Evolutionary conservation across 1,139 yeast genomes (phyloP), one percentile per base, ranked within the genome.

Genomic region (Geotrichum candidum): DNA sequence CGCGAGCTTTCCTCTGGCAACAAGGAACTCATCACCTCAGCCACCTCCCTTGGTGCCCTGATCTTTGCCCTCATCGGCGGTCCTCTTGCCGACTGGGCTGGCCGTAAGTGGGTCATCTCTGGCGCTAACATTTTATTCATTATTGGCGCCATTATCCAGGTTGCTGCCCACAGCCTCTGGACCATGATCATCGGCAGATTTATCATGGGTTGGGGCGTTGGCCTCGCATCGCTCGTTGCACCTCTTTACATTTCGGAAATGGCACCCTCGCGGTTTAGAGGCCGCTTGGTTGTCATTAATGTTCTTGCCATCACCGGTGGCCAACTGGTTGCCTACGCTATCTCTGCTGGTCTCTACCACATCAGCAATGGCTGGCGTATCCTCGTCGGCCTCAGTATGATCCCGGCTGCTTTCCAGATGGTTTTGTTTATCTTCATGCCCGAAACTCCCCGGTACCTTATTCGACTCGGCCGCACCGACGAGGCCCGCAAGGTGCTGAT

Each of bases 121-220:
- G 84, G 86, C 53, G 90, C 96, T 31, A 92, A 91, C 70, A 73
- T 87, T 6, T 77, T 92, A 69, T 90, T 94, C 71, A 78, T 91
- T 23, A 78, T 87, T 48, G 99, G 98, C 61, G 90, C 96, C 29
- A 82, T 84, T 56, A 78, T 91, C 66, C 98, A 92, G 76, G 83
- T 92, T 63, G 89, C 86, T 27, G 84, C 97, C 3, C 82, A 84
- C 61, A 79, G 86, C 2, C 87, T 90, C 59, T 90, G 97, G 96
- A 85, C 88, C 54, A 92, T 94, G 97, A 86, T 90, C 67, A 85
- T 78, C 10, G 99, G 98, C 51, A 82, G 98, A 73, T 87, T 92
- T 68, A 79, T 92, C 58, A 88, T 92, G 86, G 99, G 99, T 27
- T 88, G 89, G 77, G 99, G 96, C 68, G 97, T 92, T 31, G 99